Percentiles rank a stretch among this genome's conserved stretches.
Conservation (phyloP, 2,329 filamentous ascomycete species). For the Zymoseptoria tritici region DNA sequence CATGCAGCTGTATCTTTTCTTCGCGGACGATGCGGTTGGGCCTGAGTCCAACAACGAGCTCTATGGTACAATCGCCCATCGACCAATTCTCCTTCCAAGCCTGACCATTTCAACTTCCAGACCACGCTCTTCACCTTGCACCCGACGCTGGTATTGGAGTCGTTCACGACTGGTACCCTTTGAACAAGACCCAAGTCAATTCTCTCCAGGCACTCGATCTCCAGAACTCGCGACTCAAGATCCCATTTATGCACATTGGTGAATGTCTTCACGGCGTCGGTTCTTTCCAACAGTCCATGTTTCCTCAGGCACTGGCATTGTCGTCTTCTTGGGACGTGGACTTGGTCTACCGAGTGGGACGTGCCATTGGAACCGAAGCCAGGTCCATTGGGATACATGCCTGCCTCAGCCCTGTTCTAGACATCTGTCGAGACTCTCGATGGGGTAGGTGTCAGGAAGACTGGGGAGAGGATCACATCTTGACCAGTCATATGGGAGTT, state of each 20-base stretch:
- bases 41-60: constrained; percentile 9
- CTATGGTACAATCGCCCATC: neutral
- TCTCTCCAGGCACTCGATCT: constrained; percentile 6
- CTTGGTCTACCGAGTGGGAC: constrained; percentile 6
- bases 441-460: constrained; percentile 16
- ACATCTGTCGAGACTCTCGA: constrained; percentile 11
- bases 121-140: constrained; percentile 9
- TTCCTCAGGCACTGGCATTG: constrained; percentile 11
- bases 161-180: constrained; percentile 13
- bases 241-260: constrained; percentile 10
- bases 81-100: neutral
- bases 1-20: constrained; percentile 14
- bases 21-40: constrained; percentile 13
- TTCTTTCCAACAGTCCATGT: constrained; percentile 14
- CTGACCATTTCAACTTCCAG: neutral
- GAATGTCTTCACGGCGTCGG: constrained; percentile 16
- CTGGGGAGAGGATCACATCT: constrained; percentile 14
- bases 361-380: constrained; percentile 11
- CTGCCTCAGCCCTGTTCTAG: constrained; percentile 11
- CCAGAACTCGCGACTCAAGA: constrained; percentile 12
- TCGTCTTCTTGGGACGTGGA: constrained; percentile 10
- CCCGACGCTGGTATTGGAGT: constrained; percentile 13
- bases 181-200: constrained; percentile 12
- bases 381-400: constrained; percentile 13
- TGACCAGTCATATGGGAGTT: constrained; percentile 13